Evolutionary conservation across 164 flowering plant species (phyloP).

Genomic region (Aristolochia fimbriata): DNA sequence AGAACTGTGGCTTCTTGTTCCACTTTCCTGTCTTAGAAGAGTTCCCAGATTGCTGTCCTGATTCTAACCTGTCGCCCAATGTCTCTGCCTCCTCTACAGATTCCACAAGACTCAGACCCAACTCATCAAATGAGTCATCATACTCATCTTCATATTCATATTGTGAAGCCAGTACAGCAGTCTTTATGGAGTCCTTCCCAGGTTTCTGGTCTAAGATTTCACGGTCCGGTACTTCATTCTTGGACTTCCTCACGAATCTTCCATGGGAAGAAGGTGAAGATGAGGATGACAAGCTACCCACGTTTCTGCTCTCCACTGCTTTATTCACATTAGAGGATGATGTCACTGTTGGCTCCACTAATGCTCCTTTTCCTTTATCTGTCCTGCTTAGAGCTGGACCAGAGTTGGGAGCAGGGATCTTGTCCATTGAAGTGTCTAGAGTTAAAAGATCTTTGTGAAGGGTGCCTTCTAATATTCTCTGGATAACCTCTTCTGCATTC

Average conservation of each 20-base stretch:
- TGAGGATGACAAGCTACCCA: conserved; percentile 17
- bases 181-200: conserved; percentile 29
- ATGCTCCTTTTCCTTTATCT: conserved; percentile 81
- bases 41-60: conserved; percentile 23
- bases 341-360: conserved; percentile 29
- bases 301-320: conserved; percentile 5
- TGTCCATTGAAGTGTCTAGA: conserved; percentile 54
- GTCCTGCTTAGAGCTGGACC: conserved; percentile 26
- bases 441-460: conserved; percentile 71
- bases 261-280: conserved; percentile 45
- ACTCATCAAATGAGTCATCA: conserved; percentile 94
- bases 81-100: conserved; percentile 57
- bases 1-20: conserved; percentile 74
- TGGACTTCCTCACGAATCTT: conserved; percentile 64
- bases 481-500: conserved; percentile 87
- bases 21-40: conserved; percentile 47
- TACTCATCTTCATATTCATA: conserved; percentile 96
- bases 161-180: conserved; percentile 46
- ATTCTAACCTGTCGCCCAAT: conserved; percentile 32
- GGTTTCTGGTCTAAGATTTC: conserved; percentile 34
- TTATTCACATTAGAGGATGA: conserved; percentile 9
- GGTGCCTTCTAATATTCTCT: conserved; percentile 84
- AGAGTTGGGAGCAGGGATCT: conserved; percentile 36
- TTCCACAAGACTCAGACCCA: conserved; percentile 71
- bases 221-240: conserved; percentile 20